These are phyloP conservation scores for Huiozyma naganishii DNA, from an alignment of 805 yeast species.

Conservation along the genomic window DNA sequence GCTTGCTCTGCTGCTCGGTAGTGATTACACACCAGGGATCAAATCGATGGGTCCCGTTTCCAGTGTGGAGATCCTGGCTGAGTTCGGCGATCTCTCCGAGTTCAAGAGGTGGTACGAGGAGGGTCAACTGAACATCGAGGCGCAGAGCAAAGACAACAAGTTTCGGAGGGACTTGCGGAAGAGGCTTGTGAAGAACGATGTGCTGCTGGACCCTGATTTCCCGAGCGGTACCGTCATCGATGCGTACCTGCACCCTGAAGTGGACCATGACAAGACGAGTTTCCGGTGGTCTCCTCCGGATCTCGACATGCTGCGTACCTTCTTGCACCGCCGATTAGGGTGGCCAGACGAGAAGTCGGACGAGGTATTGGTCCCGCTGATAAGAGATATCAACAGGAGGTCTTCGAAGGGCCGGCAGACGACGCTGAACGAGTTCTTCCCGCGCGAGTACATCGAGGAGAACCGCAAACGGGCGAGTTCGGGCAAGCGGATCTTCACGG, in stretches of 20 bases:
- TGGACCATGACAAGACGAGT: constrained; percentile 65
- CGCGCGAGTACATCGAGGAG: constrained; percentile 40
- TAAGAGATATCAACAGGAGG: constrained; percentile 63
- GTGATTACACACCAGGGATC: constrained; percentile 91
- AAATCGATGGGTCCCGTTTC: constrained; percentile 91
- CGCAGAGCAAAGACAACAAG: constrained; percentile 33
- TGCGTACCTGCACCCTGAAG: constrained; percentile 74
- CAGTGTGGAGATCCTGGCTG: constrained; percentile 83
- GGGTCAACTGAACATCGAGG: constrained; percentile 33
- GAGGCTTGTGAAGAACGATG: constrained; percentile 41
- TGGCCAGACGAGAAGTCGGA: constrained; percentile 75
- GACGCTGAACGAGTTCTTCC: constrained; percentile 58
- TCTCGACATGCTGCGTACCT: constrained; percentile 64
- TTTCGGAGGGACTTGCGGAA: constrained; percentile 50
- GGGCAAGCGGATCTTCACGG: constrained; percentile 54
- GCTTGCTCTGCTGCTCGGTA: constrained; percentile 76
- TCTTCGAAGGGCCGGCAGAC: constrained; percentile 37
- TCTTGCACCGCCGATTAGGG: constrained; percentile 57
- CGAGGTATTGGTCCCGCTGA: constrained; percentile 75
- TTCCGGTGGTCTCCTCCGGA: constrained; percentile 90
- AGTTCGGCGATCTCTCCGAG: constrained; percentile 43
- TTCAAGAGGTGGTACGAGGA: constrained; percentile 34
- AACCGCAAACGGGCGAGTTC: constrained; percentile 31
- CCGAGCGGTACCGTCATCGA: constrained; percentile 60
- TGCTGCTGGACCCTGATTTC: constrained; percentile 49